phyloP scores from a whole-genome alignment of 2,329 filamentous ascomycete species.

The Penicillium sp. region DNA sequence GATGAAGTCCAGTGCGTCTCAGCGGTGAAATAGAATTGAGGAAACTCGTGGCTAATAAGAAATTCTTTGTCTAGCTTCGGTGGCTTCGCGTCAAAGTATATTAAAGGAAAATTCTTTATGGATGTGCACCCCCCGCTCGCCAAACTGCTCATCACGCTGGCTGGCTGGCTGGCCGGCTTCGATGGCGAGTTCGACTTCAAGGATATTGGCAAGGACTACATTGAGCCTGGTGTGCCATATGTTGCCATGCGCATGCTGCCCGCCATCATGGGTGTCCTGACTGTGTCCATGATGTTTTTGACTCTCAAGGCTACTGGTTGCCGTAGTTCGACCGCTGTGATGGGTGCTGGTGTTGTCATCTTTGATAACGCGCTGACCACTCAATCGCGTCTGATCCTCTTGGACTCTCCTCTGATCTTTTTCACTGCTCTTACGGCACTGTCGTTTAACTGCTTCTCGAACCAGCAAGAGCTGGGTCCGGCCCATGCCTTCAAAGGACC shows the following conservation, averaged over 20 bases:
- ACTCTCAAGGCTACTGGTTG: conserved; percentile 89
- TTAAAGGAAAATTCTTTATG: conserved; percentile 99
- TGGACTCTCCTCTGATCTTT: conserved; percentile 91
- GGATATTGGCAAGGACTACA: conserved; percentile 97
- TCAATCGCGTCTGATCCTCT: conserved; percentile 89
- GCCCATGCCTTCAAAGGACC: conserved; percentile 79
- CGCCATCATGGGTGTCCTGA: conserved; percentile 80
- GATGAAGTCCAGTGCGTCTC: conserved; percentile 93
- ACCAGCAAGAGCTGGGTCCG: conserved; percentile 93
- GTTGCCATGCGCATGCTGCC: conserved; percentile 96
- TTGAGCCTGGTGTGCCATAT: conserved; percentile 92
- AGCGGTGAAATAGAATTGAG: not conserved
- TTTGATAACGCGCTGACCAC: conserved; percentile 97
- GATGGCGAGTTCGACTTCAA: conserved; percentile 98
- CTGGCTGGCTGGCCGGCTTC: conserved; percentile 92
- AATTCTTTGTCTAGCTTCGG: conserved; percentile 68
- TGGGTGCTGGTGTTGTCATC: conserved; percentile 83
- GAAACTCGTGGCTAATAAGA: conserved; percentile 2
- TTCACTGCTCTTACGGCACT: conserved; percentile 90
- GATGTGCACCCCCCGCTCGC: conserved; percentile 98
- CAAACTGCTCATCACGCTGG: conserved; percentile 93
- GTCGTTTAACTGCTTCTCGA: conserved; percentile 88
- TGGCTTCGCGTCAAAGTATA: conserved; percentile 97
- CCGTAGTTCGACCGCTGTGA: conserved; percentile 75
- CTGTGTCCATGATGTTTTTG: conserved; percentile 90